Conservation (phyloP, 805 yeast genomes). For the Lipomyces lipofer region DNA sequence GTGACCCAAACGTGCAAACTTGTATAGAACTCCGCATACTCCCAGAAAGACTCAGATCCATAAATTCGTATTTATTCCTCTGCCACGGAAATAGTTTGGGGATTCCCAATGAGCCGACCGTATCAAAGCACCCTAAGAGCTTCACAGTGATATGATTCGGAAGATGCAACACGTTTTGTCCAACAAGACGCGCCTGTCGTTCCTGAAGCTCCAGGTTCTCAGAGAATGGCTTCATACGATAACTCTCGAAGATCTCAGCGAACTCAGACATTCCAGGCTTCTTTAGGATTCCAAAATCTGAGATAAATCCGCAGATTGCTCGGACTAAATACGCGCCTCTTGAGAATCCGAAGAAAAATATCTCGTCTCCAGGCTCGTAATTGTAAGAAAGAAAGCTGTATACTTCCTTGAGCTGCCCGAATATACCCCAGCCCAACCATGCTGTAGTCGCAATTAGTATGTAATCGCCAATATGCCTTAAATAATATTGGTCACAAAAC, state of each 20-base stretch:
- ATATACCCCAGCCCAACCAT: slow-evolving; percentile 10
- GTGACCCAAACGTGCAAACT: too few relatives aligned
- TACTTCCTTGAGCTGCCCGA: slow-evolving; percentile 12
- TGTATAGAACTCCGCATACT: slow-evolving; percentile 1
- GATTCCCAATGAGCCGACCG: slow-evolving; percentile 27
- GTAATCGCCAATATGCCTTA: neutral
- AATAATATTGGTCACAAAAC: neutral
- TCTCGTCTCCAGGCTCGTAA: slow-evolving; percentile 23
- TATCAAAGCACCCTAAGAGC: slow-evolving; percentile 27
- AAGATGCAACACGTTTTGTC: neutral
- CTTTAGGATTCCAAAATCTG: slow-evolving; percentile 17
- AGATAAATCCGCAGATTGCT: slow-evolving; percentile 16
- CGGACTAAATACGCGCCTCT: slow-evolving; percentile 25
- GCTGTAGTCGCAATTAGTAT: neutral
- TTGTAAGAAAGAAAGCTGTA: slow-evolving; percentile 24
- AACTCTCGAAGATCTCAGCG: slow-evolving; percentile 12
- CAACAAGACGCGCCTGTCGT: neutral
- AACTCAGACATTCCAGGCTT: slow-evolving; percentile 22
- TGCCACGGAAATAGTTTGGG: slow-evolving; percentile 7
- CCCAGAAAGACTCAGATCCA: slow-evolving; percentile 7
- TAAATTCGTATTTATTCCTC: slow-evolving; percentile 7
- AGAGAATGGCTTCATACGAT: neutral
- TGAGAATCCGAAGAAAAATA: slow-evolving; percentile 28
- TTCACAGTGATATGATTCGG: neutral
- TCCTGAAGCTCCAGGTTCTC: neutral